A percentile compares a stretch with the other conserved stretches of the same genome.
Evolutionary conservation across 2,329 filamentous ascomycete species (phyloP).

Genomic region (Alternaria novae-zelandiae): DNA sequence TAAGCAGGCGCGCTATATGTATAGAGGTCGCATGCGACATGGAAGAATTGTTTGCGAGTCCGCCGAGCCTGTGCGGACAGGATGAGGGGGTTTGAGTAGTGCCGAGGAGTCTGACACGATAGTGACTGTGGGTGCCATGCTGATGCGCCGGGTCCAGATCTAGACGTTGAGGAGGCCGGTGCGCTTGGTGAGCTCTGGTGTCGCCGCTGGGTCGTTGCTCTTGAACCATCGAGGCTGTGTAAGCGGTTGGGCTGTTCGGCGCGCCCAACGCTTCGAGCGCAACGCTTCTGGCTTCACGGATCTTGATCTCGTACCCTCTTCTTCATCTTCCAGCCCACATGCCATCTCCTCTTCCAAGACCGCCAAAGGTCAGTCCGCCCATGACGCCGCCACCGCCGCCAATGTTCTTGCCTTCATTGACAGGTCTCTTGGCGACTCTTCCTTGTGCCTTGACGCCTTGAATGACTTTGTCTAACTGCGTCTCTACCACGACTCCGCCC

Average conservation of each 20-base stretch:
- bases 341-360: constrained; percentile 40
- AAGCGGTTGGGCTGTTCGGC: background rate
- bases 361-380: constrained; percentile 30
- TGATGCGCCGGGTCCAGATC: background rate
- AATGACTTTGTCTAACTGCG: constrained; percentile 85
- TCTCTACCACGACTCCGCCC: constrained; percentile 93
- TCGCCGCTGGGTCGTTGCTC: background rate
- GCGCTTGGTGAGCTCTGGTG: background rate
- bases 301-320: background rate
- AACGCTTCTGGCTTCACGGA: background rate
- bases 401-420: constrained; percentile 67
- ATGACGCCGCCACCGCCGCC: constrained; percentile 26
- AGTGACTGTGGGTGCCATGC: background rate
- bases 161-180: background rate
- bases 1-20: background rate
- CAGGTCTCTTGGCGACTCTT: constrained; percentile 77
- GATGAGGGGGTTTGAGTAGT: background rate
- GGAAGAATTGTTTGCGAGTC: background rate
- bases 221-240: background rate
- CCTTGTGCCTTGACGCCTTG: constrained; percentile 79
- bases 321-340: constrained; percentile 41
- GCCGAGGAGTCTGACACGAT: background rate
- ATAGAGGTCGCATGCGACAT: background rate
- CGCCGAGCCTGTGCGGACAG: background rate
- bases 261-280: background rate